Conservation (phyloP, 441 rosid genomes). For the Arabidopsis lyrata region DNA sequence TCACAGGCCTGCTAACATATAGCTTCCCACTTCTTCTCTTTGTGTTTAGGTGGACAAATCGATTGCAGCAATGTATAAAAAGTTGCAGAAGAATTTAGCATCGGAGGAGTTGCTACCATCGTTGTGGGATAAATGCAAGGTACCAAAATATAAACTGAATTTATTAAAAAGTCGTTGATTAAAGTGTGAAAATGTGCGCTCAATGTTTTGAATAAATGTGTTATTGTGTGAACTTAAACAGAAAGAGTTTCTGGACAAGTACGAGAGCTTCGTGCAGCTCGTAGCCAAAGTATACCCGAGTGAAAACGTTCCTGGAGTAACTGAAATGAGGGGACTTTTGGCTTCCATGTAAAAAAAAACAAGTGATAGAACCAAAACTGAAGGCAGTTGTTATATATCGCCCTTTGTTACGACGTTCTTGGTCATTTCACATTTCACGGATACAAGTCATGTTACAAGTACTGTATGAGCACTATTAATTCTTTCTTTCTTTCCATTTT, state of each 20-base stretch:
- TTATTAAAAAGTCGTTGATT: no score
- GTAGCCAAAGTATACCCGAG: constrained; percentile 88
- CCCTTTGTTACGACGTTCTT: neutral
- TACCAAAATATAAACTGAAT: constrained; percentile 22
- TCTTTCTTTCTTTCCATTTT: neutral
- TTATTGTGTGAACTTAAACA: constrained; percentile 49
- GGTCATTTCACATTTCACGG: constrained; percentile 12
- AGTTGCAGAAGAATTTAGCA: constrained; percentile 92
- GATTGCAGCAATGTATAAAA: constrained; percentile 87
- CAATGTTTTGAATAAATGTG: neutral
- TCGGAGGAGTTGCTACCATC: constrained; percentile 97
- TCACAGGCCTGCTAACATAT: neutral
- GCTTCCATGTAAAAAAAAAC: constrained; percentile 69
- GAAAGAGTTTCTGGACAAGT: constrained; percentile 97
- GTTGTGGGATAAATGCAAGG: constrained; percentile 99
- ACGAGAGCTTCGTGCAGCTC: constrained; percentile 88
- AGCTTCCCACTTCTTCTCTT: neutral
- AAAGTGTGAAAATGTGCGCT: no score
- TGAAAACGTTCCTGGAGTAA: constrained; percentile 71
- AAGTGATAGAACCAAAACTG: neutral
- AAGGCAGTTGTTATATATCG: constrained; percentile 24
- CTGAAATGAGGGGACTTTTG: constrained; percentile 85
- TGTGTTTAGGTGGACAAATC: constrained; percentile 85
- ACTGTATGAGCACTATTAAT: constrained; percentile 9
- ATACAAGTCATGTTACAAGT: neutral